Percentiles rank a stretch among this genome's conserved stretches.
Evolutionary conservation across 345 rosid species (phyloP).

Genomic region (Diplotaxis tenuifolia): DNA sequence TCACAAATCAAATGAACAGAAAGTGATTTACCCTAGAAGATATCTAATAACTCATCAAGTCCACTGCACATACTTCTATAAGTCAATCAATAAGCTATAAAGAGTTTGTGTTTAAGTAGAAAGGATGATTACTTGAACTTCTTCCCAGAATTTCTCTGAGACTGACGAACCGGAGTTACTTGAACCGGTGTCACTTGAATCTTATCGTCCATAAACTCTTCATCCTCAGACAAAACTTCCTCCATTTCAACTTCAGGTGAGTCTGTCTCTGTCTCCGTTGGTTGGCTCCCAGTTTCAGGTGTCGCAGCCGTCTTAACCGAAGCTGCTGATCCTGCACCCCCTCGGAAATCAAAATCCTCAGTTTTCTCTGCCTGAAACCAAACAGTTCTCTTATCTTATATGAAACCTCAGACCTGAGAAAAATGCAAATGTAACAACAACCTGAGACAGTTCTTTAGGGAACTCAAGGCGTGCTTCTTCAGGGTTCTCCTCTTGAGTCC

Average conservation of each 20-base stretch:
- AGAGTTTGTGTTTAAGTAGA: conserved; percentile 12
- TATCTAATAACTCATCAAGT: conserved; percentile 15
- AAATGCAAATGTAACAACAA: conserved; percentile 31
- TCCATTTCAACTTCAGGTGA: conserved; percentile 52
- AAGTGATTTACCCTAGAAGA: not conserved
- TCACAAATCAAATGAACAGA: no score
- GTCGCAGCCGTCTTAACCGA: conserved; percentile 34
- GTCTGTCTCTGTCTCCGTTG: conserved; percentile 42
- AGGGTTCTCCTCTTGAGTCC: conserved; percentile 81
- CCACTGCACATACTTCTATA: not conserved
- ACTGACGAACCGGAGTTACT: conserved; percentile 61
- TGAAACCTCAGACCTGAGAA: not conserved
- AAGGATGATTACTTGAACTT: conserved; percentile 53
- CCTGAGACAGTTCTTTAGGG: conserved; percentile 73
- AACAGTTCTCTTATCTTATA: not conserved
- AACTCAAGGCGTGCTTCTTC: conserved; percentile 73
- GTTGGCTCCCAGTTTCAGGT: conserved; percentile 42
- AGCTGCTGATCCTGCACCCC: conserved; percentile 76
- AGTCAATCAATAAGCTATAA: not conserved
- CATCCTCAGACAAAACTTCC: conserved; percentile 50
- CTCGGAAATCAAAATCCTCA: conserved; percentile 67
- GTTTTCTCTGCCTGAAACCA: conserved; percentile 49
- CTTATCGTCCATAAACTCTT: conserved; percentile 36
- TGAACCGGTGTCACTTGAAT: conserved; percentile 61
- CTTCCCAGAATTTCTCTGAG: conserved; percentile 69